Percentiles rank a stretch among this genome's conserved stretches.
Conservation (phyloP, 1,284 basidiomycete genomes). For the Cryptococcus maquisensis region DNA sequence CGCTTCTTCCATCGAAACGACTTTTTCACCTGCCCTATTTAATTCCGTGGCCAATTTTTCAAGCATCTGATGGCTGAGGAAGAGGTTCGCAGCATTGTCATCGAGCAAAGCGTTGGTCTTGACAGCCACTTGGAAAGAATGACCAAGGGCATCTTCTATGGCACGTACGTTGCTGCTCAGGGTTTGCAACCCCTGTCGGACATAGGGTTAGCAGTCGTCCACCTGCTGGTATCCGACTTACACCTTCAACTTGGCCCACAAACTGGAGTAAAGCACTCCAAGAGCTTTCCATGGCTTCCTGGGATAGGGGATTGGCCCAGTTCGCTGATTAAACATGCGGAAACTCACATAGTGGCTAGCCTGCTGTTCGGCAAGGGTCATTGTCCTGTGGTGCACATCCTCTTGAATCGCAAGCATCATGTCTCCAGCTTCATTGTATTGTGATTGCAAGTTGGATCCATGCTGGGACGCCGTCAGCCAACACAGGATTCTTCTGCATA, state of each 20-base stretch:
- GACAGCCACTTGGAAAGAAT: not conserved
- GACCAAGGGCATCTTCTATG: not conserved
- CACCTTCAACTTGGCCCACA: not conserved
- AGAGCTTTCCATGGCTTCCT: not conserved
- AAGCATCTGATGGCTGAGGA: not conserved
- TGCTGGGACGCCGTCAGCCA: too few species aligned
- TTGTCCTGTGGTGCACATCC: not conserved
- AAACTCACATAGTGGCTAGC: not conserved
- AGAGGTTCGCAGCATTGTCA: not conserved
- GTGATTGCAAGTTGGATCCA: too few species aligned
- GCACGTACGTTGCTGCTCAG: not conserved
- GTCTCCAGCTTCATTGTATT: too few species aligned
- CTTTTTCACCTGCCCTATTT: not conserved
- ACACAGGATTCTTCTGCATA: too few species aligned
- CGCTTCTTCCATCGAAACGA: not conserved
- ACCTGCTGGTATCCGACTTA: not conserved
- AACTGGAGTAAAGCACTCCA: not conserved
- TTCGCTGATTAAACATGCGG: not conserved
- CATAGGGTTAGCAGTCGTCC: not conserved
- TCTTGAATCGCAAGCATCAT: too few species aligned
- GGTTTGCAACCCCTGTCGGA: not conserved
- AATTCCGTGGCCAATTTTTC: not conserved
- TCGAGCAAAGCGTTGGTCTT: not conserved
- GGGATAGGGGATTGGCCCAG: not conserved
- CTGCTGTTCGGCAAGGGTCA: not conserved